Evolutionary conservation across 2,329 filamentous ascomycete species (phyloP), one percentile per base, ranked within the genome.

Genomic region (Scolecobasidium constrictum): DNA sequence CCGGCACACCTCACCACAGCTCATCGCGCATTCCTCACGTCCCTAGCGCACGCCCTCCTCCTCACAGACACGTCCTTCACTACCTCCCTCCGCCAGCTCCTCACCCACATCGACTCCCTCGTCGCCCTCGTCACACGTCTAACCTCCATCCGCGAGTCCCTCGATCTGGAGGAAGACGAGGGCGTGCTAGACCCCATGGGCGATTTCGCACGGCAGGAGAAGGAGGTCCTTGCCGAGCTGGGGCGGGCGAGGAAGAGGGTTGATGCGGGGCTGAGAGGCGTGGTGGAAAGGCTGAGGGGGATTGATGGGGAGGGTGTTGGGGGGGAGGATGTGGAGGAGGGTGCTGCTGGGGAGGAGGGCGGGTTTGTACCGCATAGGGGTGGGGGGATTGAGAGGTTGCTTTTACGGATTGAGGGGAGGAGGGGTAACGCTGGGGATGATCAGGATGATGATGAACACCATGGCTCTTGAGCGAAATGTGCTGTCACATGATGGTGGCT

Each of bases 361-460:
- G 62, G 61, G 48, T 94, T 85, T 57, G 70, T 80, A 21, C 82
- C 86, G 1, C 72, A 77, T 48, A 78, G 82, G 47, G 75, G 86
- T 3, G 85, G 85, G 0, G 84, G 86, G 1, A 77, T 95, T 36
- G 86, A 94, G 64, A 71, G 84, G 46, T 62, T 95, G 56, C 61
- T 95, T 56, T 94, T 94, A 86, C 94, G 94, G 67, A 66, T 95
- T 52, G 87, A 94, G 50, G 77, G 73, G 59, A 61, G 61, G n/a
- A 49, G 55, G 19, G 46, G 55, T 42, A 55, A 46, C 7, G 52
- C 50, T 12, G 56, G 56, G 4, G 56, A 59, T 11, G 58, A 57
- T 17, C 35, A 43, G 5, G 44, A 31, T 20, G 43, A 16, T n/a
- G 43, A 36, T 5, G 15, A 20, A n/a, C n/a, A n/a, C n/a, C n/a